Base-by-base conservation (phyloP, 352 stramenopile genomes). In the Paralagenidium karlingii region DNA sequence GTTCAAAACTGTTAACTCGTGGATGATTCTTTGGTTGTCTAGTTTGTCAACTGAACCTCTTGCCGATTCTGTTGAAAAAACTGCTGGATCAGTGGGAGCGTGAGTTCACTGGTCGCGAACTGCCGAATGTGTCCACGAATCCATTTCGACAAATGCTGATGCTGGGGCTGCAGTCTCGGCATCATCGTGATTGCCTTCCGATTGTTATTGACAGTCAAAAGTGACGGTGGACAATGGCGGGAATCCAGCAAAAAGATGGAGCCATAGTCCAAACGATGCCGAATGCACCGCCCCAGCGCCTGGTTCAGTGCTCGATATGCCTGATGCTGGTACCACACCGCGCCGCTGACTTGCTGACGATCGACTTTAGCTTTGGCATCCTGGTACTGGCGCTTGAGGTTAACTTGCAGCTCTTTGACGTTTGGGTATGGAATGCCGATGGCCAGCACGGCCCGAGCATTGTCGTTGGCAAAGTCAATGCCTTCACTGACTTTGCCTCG, bases 231-330 rank as follows among this genome's bases (percentile, higher is more conserved):
- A n/a, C 70, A 65, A 53, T 88, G 75, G 5, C 78, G 63, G 2
- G 78, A 89, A 34, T 99, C 96, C 2, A 97, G 60, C 18, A 99
- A 64, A 21, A 99, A 60, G 31, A 99, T 96, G 25, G 85, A 78
- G 10, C 96, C 96, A 50, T 97, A 99, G 59, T 99, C 96, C 21
- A 82, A 61, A 4, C 84, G 80, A 58, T 99, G 96, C 20, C 96
- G 93, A 63, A 99, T 99, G 24, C 97, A 97, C 30, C 96, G 81
- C 1, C 96, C 96, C 13, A 99, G 75, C 9, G 96, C 95, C 70
- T 99, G 96, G 62, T 99, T 99, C 9, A 99, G 81, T 10, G 95
- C 95, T n/a, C 94, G 79, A 53, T 96, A 96, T 1, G 95, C 95
- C 54, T 98, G 93, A 25, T 99, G 82, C 19, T 86, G 78, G 61